Base-by-base conservation (phyloP, 805 yeast genomes). In the Lachancea sp. region DNA sequence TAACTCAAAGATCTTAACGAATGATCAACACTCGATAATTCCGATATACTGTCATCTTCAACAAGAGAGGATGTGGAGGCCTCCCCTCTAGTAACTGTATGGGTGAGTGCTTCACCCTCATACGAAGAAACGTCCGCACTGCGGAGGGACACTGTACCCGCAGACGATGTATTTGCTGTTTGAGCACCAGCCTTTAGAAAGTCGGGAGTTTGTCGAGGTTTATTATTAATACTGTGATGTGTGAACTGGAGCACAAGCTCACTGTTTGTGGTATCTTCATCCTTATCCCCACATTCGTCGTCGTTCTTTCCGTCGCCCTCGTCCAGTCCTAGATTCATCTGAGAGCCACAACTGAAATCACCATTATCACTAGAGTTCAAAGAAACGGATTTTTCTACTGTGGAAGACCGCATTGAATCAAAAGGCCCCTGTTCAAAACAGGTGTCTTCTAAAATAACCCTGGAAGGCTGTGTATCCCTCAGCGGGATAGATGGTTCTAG, bases 231-330 rank as follows among this genome's bases (percentile, higher is more conserved):
- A 12, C 39, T 15, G 29, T 29, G 39, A 21, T 48, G 47, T 21
- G 52, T 30, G 37, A 56, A 56, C 40, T 55, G 46, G 13, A 56
- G 38, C 7, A 50, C 60, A 7, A 56, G 48, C 5, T 56, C 52
- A 25, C 50, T 47, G 19, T 40, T 41, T 11, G 40, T 47, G 24
- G n/a, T n/a, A n/a, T n/a, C 47, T 55, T n/a, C n/a, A n/a, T n/a
- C n/a, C n/a, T n/a, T n/a, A n/a, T n/a, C n/a, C n/a, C n/a, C n/a
- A n/a, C n/a, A n/a, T n/a, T n/a, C n/a, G n/a, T n/a, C n/a, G n/a
- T n/a, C n/a, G n/a, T n/a, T n/a, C n/a, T n/a, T n/a, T 3, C 33
- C 25, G 11, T 23, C 25, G 25, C 11, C 25, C 11, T 23, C 25
- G 25, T 23, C n/a, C n/a, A n/a, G n/a, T n/a, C n/a, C n/a, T n/a